phyloP scores from a whole-genome alignment of 805 yeast genomes.

The Candida ipomoeae region DNA sequence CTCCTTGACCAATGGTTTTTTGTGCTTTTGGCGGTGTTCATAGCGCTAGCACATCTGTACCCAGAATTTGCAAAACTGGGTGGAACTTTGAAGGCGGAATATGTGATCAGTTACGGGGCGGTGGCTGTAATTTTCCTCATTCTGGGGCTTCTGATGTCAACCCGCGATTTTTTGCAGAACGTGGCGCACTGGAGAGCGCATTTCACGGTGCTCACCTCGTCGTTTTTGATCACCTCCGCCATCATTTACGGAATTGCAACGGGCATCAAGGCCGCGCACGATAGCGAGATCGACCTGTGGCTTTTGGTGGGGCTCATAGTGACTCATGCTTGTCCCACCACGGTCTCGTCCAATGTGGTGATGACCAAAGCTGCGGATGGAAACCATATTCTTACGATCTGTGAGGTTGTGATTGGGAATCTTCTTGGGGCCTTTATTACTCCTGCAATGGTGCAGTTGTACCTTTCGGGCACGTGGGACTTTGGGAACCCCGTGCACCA shows the following conservation, averaged over 20 bases:
- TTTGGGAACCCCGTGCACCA: conserved; percentile 70
- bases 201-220: conserved; percentile 57
- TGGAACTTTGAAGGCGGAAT: conserved; percentile 70
- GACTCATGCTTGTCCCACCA: conserved; percentile 86
- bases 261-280: conserved; percentile 57
- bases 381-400: conserved; percentile 68
- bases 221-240: conserved; percentile 68
- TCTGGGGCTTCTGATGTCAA: conserved; percentile 74
- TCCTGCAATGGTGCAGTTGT: conserved; percentile 80
- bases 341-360: conserved; percentile 87
- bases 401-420: conserved; percentile 85
- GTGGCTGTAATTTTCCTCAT: conserved; percentile 82
- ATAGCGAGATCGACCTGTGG: conserved; percentile 66
- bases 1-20: conserved; percentile 68
- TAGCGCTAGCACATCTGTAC: conserved; percentile 70
- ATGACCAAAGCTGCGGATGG: conserved; percentile 89
- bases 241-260: conserved; percentile 69
- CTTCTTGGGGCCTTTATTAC: conserved; percentile 82
- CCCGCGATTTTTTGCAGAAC: conserved; percentile 57
- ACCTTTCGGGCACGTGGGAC: conserved; percentile 51
- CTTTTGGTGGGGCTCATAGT: conserved; percentile 76
- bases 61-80: conserved; percentile 84
- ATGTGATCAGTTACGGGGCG: conserved; percentile 78
- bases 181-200: conserved; percentile 81
- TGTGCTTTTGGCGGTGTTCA: conserved; percentile 62